A percentile compares a stretch with the other conserved stretches of the same genome.
Conservation (phyloP, 495 filamentous ascomycete species). For the Penicillium canariense region DNA sequence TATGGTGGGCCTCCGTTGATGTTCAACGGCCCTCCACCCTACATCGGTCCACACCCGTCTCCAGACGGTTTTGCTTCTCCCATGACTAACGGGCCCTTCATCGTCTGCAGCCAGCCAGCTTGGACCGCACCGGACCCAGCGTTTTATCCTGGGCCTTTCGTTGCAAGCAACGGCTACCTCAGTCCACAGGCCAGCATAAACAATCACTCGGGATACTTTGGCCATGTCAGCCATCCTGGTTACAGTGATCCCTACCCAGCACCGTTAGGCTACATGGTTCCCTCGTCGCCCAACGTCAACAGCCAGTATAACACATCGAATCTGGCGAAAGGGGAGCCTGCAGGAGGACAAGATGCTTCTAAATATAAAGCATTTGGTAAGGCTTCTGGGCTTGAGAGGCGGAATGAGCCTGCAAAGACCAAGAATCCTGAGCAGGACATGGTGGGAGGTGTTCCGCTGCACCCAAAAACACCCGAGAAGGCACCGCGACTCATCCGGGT, state of each 20-base stretch:
- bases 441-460: not conserved
- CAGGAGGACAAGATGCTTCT: too few relatives aligned
- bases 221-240: not conserved
- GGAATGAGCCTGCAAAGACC: not conserved
- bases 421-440: not conserved
- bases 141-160: not conserved
- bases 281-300: not conserved
- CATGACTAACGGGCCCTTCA: not conserved
- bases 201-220: not conserved
- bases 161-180: not conserved
- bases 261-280: not conserved
- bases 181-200: not conserved
- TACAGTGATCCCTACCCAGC: not conserved
- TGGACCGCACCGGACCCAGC: not conserved
- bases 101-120: not conserved
- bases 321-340: too few relatives aligned
- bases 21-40: not conserved
- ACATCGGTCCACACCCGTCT: not conserved
- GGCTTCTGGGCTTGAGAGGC: not conserved
- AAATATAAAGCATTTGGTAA: not conserved
- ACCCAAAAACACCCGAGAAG: slow-evolving; percentile 1
- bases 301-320: too few relatives aligned
- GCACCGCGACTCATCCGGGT: slow-evolving; percentile 12
- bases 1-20: not conserved
- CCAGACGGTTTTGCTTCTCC: not conserved